Percentiles rank a stretch among this genome's conserved stretches.
These are phyloP conservation scores for Yarrowia osloensis DNA, from an alignment of 805 yeast genomes.

Conservation along the genomic window DNA sequence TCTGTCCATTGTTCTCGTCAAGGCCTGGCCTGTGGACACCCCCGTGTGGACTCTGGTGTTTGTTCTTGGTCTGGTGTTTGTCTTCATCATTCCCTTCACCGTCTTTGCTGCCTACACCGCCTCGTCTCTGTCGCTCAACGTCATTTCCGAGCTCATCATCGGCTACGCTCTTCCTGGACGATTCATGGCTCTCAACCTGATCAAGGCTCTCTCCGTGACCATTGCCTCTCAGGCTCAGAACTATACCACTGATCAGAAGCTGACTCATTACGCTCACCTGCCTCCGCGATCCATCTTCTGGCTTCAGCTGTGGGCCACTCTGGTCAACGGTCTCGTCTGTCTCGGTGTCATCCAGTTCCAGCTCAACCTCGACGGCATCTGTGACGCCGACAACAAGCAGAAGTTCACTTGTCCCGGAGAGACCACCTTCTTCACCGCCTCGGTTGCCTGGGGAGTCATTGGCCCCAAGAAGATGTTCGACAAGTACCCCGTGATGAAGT, in stretches of 20 bases:
- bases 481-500: slow-evolving; percentile 36
- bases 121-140: slow-evolving; percentile 57
- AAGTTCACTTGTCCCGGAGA: slow-evolving; percentile 44
- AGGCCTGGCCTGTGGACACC: slow-evolving; percentile 49
- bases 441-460: slow-evolving; percentile 49
- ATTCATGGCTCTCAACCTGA: slow-evolving; percentile 55
- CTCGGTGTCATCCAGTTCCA: slow-evolving; percentile 43
- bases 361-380: slow-evolving; percentile 40
- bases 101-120: slow-evolving; percentile 64
- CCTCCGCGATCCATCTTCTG: slow-evolving; percentile 61
- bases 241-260: slow-evolving; percentile 58
- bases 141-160: slow-evolving; percentile 61
- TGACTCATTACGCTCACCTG: slow-evolving; percentile 60
- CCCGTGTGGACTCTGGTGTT: slow-evolving; percentile 66
- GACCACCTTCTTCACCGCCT: slow-evolving; percentile 53
- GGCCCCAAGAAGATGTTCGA: slow-evolving; percentile 53
- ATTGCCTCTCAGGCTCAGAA: slow-evolving; percentile 63
- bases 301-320: slow-evolving; percentile 50
- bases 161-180: slow-evolving; percentile 69
- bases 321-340: slow-evolving; percentile 43
- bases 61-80: slow-evolving; percentile 54
- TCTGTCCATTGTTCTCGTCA: slow-evolving; percentile 48
- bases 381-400: slow-evolving; percentile 33
- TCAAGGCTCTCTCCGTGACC: slow-evolving; percentile 48
- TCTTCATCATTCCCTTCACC: slow-evolving; percentile 67